Evolutionary conservation across 2,329 filamentous ascomycete species (phyloP), one percentile per base, ranked within the genome.

Genomic region (Chaetothyriales sp.): DNA sequence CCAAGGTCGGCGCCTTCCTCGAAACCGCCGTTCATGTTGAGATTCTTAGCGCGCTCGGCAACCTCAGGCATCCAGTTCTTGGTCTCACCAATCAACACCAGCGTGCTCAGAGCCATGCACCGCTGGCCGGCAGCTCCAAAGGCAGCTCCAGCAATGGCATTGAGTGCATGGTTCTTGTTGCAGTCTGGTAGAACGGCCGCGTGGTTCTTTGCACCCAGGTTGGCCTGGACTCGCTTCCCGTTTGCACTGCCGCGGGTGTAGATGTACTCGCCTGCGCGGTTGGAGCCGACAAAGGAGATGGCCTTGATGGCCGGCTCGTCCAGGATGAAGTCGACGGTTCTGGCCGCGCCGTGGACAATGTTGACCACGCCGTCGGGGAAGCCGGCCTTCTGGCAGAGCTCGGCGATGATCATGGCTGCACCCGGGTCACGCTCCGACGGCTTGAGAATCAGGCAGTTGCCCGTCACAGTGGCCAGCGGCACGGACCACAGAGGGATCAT

Each of bases 401-500:
- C 79, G 3, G 77, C 78, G 28, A 82, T 72, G 59, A 83, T 81
- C 78, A 82, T 81, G 50, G 74, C 75, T 2, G 79, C 78, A 52
- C 78, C 78, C 5, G 79, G 79, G 55, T 81, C 78, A 51, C 79
- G 76, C 65, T 83, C 79, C 1, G 79, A 81, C 6, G 79, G 79
- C 70, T 83, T 83, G 59, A 83, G 70, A 57, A 83, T 70, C 54
- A 80, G 66, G 22, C 74, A 78, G 68, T 83, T 83, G 50, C 79
- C 79, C 25, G 77, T 79, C n/a, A 80, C 71, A 5, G 78, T 77
- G 39, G 79, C 79, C 54, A 81, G 72, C 7, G 80, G 79, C 43
- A 83, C 80, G 28, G 71, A 79, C 79, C 79, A 83, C 8, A 83
- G 70, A 9, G 80, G 80, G 65, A 83, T 83, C 80, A 83, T 83